Evolutionary conservation across 1,284 basidiomycete genomes (phyloP).

Genomic region (Quambalaria eucalypti): DNA sequence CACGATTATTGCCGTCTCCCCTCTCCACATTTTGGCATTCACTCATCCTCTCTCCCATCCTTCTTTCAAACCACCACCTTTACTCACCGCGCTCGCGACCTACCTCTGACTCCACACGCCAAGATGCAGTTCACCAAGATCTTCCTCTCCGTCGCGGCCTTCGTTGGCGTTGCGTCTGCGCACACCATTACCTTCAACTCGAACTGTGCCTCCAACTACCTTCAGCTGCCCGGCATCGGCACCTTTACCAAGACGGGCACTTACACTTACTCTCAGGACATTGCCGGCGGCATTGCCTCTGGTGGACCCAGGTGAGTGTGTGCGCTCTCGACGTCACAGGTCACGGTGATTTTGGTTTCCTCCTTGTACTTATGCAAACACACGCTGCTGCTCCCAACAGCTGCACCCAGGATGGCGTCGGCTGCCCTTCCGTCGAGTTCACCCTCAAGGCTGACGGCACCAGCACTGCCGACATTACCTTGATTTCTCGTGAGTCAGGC

Average conservation of each 20-base stretch:
- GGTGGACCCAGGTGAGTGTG: slow-evolving; percentile 2
- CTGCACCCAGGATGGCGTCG: neutral
- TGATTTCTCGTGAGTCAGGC: slow-evolving; percentile 1
- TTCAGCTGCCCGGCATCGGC: slow-evolving; percentile 7
- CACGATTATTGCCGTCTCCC: too few relatives aligned
- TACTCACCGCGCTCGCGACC: too few relatives aligned
- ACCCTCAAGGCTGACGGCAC: slow-evolving; percentile 3
- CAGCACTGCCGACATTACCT: slow-evolving; percentile 7
- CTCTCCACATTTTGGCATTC: too few relatives aligned
- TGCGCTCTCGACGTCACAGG: slow-evolving; percentile 4
- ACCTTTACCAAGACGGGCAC: slow-evolving; percentile 4
- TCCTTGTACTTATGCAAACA: too few relatives aligned
- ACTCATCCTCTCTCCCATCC: too few relatives aligned
- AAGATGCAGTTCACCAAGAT: neutral
- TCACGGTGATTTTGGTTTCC: too few relatives aligned
- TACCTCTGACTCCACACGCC: neutral
- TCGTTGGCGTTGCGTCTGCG: neutral
- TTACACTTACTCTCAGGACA: slow-evolving; percentile 1
- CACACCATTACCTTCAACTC: neutral
- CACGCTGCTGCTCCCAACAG: too few relatives aligned
- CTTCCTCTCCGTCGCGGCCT: neutral
- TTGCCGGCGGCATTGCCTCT: slow-evolving; percentile 6
- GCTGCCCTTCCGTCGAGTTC: slow-evolving; percentile 10
- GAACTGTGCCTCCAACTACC: neutral
- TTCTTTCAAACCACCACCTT: too few relatives aligned